phyloP scores from a whole-genome alignment of 495 filamentous ascomycete species.

The Friedmanniomyces simplex region DNA sequence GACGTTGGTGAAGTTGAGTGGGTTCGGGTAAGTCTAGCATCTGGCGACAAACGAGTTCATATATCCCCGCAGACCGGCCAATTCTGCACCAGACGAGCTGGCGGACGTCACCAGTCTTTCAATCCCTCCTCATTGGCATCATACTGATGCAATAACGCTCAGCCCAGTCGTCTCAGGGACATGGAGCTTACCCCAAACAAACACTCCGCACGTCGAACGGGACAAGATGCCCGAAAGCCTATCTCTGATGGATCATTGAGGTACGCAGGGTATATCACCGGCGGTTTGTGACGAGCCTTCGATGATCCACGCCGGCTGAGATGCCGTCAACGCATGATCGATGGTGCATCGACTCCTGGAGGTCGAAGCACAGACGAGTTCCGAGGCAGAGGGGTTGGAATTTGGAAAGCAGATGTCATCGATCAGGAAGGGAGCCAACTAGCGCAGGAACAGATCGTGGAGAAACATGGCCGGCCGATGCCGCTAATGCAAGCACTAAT shows the following conservation, averaged over 20 bases:
- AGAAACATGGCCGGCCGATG: background rate
- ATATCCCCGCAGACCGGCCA: too few relatives aligned
- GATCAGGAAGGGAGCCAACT: background rate
- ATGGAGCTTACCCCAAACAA: background rate
- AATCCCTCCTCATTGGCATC: background rate
- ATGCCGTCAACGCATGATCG: background rate
- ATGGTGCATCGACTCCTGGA: background rate
- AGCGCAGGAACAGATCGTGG: background rate
- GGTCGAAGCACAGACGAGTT: background rate
- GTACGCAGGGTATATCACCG: too few relatives aligned
- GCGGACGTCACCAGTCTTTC: background rate
- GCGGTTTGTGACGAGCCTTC: too few relatives aligned
- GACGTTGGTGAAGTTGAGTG: background rate
- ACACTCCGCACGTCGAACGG: background rate
- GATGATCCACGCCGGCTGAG: too few relatives aligned
- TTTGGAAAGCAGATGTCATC: background rate
- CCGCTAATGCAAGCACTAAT: constrained; percentile 1
- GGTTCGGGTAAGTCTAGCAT: too few relatives aligned
- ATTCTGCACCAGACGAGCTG: background rate
- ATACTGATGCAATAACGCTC: background rate
- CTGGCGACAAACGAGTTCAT: too few relatives aligned
- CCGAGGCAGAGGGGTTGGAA: background rate
- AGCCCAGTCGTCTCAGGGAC: background rate
- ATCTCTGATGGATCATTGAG: background rate
- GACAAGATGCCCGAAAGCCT: background rate